These are phyloP conservation scores for Zygotorulaspora danielsina DNA, from an alignment of 805 yeast genomes.

Conservation along the genomic window DNA sequence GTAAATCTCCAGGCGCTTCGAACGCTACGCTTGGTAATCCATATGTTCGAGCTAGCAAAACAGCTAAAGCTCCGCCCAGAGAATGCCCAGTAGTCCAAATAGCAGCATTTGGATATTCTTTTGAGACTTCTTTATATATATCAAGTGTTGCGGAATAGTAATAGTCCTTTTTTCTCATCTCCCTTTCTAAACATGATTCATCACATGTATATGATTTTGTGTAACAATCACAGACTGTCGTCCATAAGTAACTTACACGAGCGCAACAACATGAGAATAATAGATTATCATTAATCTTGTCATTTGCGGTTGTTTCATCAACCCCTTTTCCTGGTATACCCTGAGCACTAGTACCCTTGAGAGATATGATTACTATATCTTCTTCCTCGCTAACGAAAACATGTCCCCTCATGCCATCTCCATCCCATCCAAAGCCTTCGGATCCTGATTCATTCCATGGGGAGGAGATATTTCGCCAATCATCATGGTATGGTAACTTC, in stretches of 20 bases:
- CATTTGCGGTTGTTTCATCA: slow-evolving; percentile 74
- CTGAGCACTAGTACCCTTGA: slow-evolving; percentile 91
- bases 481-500: slow-evolving; percentile 66
- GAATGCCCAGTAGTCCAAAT: slow-evolving; percentile 97
- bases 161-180: slow-evolving; percentile 66
- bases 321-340: slow-evolving; percentile 69
- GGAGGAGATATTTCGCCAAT: slow-evolving; percentile 75
- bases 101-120: slow-evolving; percentile 60
- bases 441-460: slow-evolving; percentile 54
- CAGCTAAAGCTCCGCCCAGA: slow-evolving; percentile 81
- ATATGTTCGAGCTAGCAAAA: slow-evolving; percentile 79
- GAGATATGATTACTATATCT: slow-evolving; percentile 62
- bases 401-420: slow-evolving; percentile 84
- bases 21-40: slow-evolving; percentile 88
- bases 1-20: slow-evolving; percentile 88
- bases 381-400: slow-evolving; percentile 65
- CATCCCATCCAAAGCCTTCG: slow-evolving; percentile 81
- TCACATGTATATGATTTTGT: slow-evolving; percentile 80
- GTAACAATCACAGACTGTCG: slow-evolving; percentile 92
- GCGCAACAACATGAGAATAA: slow-evolving; percentile 96
- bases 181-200: slow-evolving; percentile 78
- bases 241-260: slow-evolving; percentile 84
- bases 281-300: slow-evolving; percentile 81
- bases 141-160: slow-evolving; percentile 79
- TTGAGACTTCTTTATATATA: slow-evolving; percentile 66